Base-by-base conservation (phyloP, 768 basidiomycete genomes). In the Mycena galopus region DNA sequence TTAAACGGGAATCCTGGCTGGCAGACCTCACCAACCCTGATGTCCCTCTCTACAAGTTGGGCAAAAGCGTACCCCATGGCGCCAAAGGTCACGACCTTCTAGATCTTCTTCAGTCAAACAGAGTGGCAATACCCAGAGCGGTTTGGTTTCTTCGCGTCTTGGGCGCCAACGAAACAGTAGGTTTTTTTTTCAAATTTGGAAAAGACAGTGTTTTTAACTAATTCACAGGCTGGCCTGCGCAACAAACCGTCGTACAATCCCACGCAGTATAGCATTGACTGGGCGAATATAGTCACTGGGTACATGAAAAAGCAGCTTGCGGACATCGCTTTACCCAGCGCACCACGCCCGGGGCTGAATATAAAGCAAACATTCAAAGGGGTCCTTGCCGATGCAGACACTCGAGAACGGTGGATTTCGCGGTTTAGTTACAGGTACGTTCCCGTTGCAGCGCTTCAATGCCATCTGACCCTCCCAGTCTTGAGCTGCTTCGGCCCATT, bases 71-170 rank as follows among this genome's bases (percentile, higher is more conserved):
- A 6, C 95, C 95, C 3, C 94, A 96, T 77, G 94, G 94, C 0
- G 92, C 92, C 5, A 96, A 94, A 80, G 95, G 94, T 2, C 91
- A 93, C 73, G 94, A 95, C 76, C 86, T 96, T 32, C 83, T 96
- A 61, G 95, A 96, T 71, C 83, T 96, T 51, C 81, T 96, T 33
- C 93, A 96, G 65, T 85, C 86, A 8, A 91, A 94, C 65, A 88
- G 91, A 67, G 93, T 96, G 30, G 92, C 92, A 8, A 92, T 95
- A 37, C 87, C 92, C 2, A 88, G 95, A 55, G 95, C 95, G 4
- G 90, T 96, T 9, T 96, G 95, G 95, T 94, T 96, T 78, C 84
- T 96, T 30, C 89, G 95, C 23, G 94, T 95, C 4, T 90, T 95
- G 76, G 95, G 95, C 29, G 94, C 92, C 23, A 95, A 96, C 75